phyloP scores from a whole-genome alignment of 1,284 basidiomycete species.

The Cystobasidium pallidum region DNA sequence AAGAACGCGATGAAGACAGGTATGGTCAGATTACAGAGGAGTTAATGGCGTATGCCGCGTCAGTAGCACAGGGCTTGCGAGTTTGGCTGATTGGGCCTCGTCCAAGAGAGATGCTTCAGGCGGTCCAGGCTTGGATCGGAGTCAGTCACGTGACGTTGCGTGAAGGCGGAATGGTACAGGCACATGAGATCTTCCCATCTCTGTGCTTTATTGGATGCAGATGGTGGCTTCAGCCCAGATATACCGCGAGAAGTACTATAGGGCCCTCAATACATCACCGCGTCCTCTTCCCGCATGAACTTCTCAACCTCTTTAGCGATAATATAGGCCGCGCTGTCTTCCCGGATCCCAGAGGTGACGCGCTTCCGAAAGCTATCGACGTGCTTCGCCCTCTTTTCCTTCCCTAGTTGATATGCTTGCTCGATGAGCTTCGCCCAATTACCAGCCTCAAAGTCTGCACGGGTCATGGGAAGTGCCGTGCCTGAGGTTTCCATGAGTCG shows the following conservation, averaged over 20 bases:
- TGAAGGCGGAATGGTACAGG: too few species aligned
- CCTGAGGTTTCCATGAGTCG: constrained; percentile 66
- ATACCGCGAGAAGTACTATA: too few species aligned
- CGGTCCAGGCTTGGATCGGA: too few species aligned
- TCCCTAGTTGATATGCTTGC: constrained; percentile 64
- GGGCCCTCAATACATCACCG: background rate
- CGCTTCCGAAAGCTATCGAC: background rate
- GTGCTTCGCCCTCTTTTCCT: constrained; percentile 47
- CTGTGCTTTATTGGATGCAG: too few species aligned
- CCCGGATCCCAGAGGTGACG: background rate
- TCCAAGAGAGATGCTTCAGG: too few species aligned
- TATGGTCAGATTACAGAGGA: too few species aligned
- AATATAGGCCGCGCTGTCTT: constrained; percentile 17
- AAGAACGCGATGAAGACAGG: too few species aligned
- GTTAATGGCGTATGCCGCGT: too few species aligned
- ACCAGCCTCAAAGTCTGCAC: constrained; percentile 68
- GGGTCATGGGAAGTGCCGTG: constrained; percentile 67
- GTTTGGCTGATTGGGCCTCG: too few species aligned
- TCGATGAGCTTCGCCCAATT: constrained; percentile 67
- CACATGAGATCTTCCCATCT: too few species aligned
- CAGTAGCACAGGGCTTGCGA: too few species aligned
- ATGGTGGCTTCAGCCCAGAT: background rate
- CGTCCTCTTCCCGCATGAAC: constrained; percentile 9
- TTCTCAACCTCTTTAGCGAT: constrained; percentile 33
- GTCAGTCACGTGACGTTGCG: background rate